These are phyloP conservation scores for Cryptococcus sp. DNA, from an alignment of 1,284 basidiomycete genomes.

Conservation along the genomic window DNA sequence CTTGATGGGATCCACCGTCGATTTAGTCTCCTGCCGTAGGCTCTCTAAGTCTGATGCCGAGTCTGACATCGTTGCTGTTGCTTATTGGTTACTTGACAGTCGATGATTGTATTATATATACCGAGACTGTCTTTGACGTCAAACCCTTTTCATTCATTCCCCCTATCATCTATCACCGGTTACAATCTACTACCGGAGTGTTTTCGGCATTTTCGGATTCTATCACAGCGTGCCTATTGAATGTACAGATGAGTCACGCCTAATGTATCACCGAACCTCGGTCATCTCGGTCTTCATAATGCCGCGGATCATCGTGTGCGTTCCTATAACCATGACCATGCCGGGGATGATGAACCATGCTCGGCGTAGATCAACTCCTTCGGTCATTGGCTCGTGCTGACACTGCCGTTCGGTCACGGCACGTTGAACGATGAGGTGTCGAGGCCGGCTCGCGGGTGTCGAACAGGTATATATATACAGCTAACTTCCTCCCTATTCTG, in stretches of 20 bases:
- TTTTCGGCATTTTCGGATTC: neutral
- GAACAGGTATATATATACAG: neutral
- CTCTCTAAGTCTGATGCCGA: slow-evolving; percentile 29
- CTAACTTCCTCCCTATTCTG: neutral
- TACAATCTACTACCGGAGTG: neutral
- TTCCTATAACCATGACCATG: neutral
- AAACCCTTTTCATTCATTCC: too few species aligned
- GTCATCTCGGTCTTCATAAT: too few species aligned
- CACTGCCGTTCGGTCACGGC: too few species aligned
- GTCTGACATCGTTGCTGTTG: slow-evolving; percentile 30
- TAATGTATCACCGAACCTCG: too few species aligned
- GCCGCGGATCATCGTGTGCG: neutral
- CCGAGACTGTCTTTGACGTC: too few species aligned
- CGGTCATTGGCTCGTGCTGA: neutral
- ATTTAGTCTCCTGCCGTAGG: slow-evolving; percentile 17
- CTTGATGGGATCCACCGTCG: slow-evolving; percentile 55
- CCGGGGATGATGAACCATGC: neutral
- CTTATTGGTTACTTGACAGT: too few species aligned
- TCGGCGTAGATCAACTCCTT: neutral
- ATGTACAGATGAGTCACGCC: neutral
- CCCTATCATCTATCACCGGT: neutral
- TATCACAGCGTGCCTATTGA: neutral
- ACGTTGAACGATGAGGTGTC: neutral
- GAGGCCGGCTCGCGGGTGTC: neutral
- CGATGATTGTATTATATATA: too few species aligned